Conservation (phyloP, 2,329 filamentous ascomycete genomes). For the Botryotinia narcissicola region DNA sequence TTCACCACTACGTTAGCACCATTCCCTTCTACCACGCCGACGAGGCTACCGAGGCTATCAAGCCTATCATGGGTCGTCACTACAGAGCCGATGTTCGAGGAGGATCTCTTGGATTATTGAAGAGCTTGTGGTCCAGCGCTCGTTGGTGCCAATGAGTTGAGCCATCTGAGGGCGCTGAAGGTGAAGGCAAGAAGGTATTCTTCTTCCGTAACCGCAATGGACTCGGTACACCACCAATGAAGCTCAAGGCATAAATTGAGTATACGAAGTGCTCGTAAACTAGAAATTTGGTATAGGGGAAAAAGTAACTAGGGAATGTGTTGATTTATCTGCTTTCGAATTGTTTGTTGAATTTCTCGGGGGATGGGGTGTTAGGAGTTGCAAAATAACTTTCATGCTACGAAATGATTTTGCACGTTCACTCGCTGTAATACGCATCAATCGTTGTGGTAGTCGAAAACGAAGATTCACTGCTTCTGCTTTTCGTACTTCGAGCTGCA, state of each 20-base stretch:
- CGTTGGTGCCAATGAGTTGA: constrained; percentile 97
- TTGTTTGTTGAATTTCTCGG: background rate
- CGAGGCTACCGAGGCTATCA: constrained; percentile 91
- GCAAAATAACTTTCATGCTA: background rate
- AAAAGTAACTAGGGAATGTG: constrained; percentile 7
- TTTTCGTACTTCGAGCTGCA: background rate
- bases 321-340: background rate
- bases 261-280: constrained; percentile 5
- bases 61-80: constrained; percentile 90
- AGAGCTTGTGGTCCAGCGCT: constrained; percentile 74
- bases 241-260: constrained; percentile 28
- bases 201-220: constrained; percentile 97
- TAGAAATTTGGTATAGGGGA: background rate
- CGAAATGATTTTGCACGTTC: constrained; percentile 5
- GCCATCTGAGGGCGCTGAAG: constrained; percentile 76
- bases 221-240: constrained; percentile 53
- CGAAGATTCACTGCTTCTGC: background rate
- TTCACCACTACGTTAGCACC: constrained; percentile 94
- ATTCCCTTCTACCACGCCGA: constrained; percentile 98
- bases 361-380: background rate
- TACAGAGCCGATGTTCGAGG: constrained; percentile 81
- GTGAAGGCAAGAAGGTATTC: constrained; percentile 81
- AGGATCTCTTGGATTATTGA: constrained; percentile 79
- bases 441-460: background rate
- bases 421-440: background rate